Evolutionary conservation across 2,329 filamentous ascomycete species (phyloP), one percentile per base, ranked within the genome.

Genomic region (Xylaria digitata): DNA sequence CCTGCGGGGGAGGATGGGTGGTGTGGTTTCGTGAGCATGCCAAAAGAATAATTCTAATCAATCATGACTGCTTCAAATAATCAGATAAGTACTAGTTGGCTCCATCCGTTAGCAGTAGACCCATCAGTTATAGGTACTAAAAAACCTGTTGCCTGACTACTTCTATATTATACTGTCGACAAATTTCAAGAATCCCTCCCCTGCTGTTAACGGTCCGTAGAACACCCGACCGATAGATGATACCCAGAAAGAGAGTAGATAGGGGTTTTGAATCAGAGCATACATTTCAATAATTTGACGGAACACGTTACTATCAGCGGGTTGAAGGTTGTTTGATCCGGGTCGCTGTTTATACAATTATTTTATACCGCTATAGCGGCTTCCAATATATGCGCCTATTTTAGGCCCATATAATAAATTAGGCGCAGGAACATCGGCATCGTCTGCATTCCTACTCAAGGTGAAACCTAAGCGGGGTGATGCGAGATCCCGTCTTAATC

Each of bases 391-490:
- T 52, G 6, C 9, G 40, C 26, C 37, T 46, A 13, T 7, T 13
- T 54, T 11, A 3, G 15, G 32, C 9, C n/a, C 48, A n/a, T 11
- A 15, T 15, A 50, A 30, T 46, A 15, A 26, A 52, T 53, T 17
- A 43, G 26, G 40, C 19, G 48, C 55, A 60, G 49, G 49, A 40
- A 54, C 30, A 9, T 54, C 30, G 30, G 40, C 30, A 49, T 19
- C n/a, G n/a, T 30, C 54, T 32, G n/a, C 46, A 52, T 37, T 7
- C 26, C 40, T 52, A 37, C 32, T 59, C n/a, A 63, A 65, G 8
- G 43, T 63, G 54, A 52, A 63, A 66, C 63, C 1, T 55, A 45
- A 53, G 46, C 46, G 40, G 30, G 34, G 30, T 30, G 45, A 13
- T n/a, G 45, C 23, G 49, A 23, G 54, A 48, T 57, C 30, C 19